Conservation (phyloP, 768 basidiomycete genomes). For the Rickenella mellea region DNA sequence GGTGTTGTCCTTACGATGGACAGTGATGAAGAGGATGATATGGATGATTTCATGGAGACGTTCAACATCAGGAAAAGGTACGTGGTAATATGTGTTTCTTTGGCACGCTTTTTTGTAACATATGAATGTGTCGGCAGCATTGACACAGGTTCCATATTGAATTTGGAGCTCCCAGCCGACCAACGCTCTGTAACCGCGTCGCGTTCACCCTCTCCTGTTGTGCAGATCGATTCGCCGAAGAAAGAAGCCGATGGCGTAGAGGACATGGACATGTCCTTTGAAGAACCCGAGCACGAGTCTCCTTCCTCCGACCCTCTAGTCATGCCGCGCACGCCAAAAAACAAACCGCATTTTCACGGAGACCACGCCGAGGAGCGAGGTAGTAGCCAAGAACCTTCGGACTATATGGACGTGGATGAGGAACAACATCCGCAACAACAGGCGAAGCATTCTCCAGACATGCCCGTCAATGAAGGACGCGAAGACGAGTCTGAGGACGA, state of each 20-base stretch:
- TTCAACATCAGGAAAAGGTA: conserved; percentile 48
- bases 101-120: conserved; percentile 3
- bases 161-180: conserved; percentile 14
- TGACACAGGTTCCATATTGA: conserved; percentile 21
- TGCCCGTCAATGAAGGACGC: conserved; percentile 15
- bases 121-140: conserved; percentile 16
- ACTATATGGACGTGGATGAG: background rate
- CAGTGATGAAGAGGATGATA: conserved; percentile 27
- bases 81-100: conserved; percentile 13
- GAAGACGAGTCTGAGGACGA: conserved; percentile 8
- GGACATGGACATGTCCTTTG: background rate
- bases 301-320: background rate
- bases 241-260: background rate
- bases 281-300: background rate
- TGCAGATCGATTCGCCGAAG: conserved; percentile 29
- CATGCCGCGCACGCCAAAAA: background rate
- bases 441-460: background rate
- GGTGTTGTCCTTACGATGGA: conserved; percentile 28
- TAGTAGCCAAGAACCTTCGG: background rate
- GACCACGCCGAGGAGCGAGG: background rate
- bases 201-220: conserved; percentile 20
- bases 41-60: conserved; percentile 44
- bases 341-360: no score
- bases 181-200: background rate
- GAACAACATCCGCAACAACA: background rate